Evolutionary conservation across 192 early-diverging fungal genomes (phyloP).

Genomic region (Coemansia sp.): DNA sequence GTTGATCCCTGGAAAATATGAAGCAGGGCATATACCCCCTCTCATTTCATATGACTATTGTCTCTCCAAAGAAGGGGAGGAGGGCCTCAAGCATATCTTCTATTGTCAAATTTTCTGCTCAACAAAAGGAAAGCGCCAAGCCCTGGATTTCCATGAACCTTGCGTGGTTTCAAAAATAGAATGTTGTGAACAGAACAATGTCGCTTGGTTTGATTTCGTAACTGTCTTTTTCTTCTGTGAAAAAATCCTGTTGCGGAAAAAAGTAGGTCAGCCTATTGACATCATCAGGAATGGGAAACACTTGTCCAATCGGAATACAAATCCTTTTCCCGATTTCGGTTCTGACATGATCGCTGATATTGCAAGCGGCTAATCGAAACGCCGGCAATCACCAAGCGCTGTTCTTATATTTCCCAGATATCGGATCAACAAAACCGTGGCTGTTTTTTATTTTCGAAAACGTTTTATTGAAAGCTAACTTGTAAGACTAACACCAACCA

Average conservation of each 20-base stretch:
- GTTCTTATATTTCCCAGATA: not conserved
- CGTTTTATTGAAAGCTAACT: too few species aligned
- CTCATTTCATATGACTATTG: not conserved
- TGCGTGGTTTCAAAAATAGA: too few species aligned
- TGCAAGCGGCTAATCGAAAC: not conserved
- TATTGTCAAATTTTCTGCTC: too few species aligned
- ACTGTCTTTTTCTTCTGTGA: too few species aligned
- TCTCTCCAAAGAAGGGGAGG: not conserved
- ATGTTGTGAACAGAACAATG: too few species aligned
- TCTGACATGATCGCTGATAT: too few species aligned
- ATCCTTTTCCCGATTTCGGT: not conserved
- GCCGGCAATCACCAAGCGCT: not conserved
- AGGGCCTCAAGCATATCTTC: too few species aligned
- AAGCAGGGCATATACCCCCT: not conserved
- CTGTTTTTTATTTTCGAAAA: too few species aligned
- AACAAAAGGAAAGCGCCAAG: too few species aligned
- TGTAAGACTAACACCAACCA: too few species aligned
- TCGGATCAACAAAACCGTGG: not conserved
- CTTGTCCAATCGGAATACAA: not conserved
- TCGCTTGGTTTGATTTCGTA: too few species aligned
- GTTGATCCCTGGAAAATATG: not conserved
- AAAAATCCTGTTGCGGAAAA: not conserved
- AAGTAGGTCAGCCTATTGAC: not conserved
- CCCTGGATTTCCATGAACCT: too few species aligned
- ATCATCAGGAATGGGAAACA: not conserved